phyloP scores from a whole-genome alignment of 2,329 filamentous ascomycete species.

The Aureobasidium zeae region DNA sequence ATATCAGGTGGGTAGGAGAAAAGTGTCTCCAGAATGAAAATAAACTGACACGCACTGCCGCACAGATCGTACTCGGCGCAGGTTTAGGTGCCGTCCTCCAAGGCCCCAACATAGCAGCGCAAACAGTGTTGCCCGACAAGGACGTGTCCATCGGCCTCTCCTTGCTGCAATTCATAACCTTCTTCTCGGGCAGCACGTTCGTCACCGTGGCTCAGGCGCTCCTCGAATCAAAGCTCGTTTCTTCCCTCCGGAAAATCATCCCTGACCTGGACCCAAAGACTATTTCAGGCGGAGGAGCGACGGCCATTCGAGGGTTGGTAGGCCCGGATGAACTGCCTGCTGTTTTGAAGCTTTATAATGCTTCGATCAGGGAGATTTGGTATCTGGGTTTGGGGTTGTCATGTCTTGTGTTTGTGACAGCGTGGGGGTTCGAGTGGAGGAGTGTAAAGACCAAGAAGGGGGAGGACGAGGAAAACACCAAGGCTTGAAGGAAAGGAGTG shows the following conservation, averaged over 20 bases:
- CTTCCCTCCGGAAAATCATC: slow-evolving; percentile 28
- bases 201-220: slow-evolving; percentile 37
- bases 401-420: slow-evolving; percentile 44
- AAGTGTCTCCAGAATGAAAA: no score
- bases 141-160: slow-evolving; percentile 35
- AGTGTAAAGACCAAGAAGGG: slow-evolving; percentile 34
- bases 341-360: slow-evolving; percentile 54
- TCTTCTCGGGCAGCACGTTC: slow-evolving; percentile 35
- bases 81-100: slow-evolving; percentile 37
- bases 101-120: slow-evolving; percentile 33
- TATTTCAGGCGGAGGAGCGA: slow-evolving; percentile 40
- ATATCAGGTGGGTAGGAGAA: no score
- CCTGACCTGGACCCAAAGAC: slow-evolving; percentile 31
- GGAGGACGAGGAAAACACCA: neutral
- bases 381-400: slow-evolving; percentile 46
- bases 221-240: slow-evolving; percentile 35
- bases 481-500: neutral
- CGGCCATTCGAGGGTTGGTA: slow-evolving; percentile 47
- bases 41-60: no score
- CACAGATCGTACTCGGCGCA: slow-evolving; percentile 22
- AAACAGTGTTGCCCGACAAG: slow-evolving; percentile 29
- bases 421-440: slow-evolving; percentile 49
- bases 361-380: slow-evolving; percentile 47
- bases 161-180: slow-evolving; percentile 35
- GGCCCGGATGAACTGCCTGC: slow-evolving; percentile 37